Percentiles rank a stretch among this genome's conserved stretches.
Evolutionary conservation across 148 eudicot genomes (phyloP).

Genomic region (Camellia lanceoleosa): DNA sequence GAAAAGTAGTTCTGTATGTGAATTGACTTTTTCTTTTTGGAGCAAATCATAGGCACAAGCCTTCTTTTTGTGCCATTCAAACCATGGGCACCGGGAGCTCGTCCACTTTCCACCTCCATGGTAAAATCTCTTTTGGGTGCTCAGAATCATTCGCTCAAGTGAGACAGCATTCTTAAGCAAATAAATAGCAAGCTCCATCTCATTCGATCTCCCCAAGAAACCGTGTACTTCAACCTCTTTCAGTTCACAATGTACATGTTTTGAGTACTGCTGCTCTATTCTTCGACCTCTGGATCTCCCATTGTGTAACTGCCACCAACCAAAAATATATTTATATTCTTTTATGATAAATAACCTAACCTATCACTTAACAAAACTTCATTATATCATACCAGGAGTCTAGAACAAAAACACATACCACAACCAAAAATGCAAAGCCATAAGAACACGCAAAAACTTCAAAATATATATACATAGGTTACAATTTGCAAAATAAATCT

Average conservation of each 20-base stretch:
- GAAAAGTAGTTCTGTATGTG: neutral
- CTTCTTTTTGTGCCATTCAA: neutral
- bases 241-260: conserved; percentile 11
- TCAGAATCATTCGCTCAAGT: conserved; percentile 10
- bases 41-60: neutral
- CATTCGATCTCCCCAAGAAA: neutral
- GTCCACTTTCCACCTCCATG: conserved; percentile 5
- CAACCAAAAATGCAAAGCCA: too few species aligned
- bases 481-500: too few species aligned
- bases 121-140: neutral
- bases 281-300: neutral
- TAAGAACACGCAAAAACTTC: too few species aligned
- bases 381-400: neutral
- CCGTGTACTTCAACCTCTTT: neutral
- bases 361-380: neutral
- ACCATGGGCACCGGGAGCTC: neutral
- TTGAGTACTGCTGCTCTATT: conserved; percentile 4
- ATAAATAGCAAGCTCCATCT: conserved; percentile 14
- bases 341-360: neutral
- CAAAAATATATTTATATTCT: neutral
- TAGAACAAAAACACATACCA: too few species aligned
- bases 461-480: too few species aligned
- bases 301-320: neutral
- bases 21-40: neutral
- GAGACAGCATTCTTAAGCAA: conserved; percentile 8